phyloP scores from a whole-genome alignment of 805 yeast genomes.

The Myxozyma mucilagina region DNA sequence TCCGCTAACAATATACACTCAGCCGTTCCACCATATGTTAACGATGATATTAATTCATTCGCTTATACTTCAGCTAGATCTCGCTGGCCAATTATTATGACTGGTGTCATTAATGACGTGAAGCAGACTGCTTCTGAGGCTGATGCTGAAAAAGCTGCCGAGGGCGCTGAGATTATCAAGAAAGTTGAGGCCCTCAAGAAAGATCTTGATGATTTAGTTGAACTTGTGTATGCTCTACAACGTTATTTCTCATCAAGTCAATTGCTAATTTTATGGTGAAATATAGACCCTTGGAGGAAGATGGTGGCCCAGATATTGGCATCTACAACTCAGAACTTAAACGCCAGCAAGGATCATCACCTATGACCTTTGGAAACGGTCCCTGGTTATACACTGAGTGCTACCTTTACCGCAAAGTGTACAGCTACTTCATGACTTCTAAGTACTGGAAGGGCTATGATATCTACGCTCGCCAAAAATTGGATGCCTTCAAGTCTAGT shows the following conservation, averaged over 20 bases:
- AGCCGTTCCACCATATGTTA: constrained; percentile 49
- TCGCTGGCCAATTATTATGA: constrained; percentile 86
- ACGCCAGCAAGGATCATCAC: constrained; percentile 31
- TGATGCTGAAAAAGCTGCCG: constrained; percentile 45
- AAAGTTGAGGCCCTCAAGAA: constrained; percentile 41
- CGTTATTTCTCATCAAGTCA: background rate
- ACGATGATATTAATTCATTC: constrained; percentile 72
- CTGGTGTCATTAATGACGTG: constrained; percentile 67
- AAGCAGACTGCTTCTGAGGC: constrained; percentile 38
- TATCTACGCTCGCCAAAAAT: constrained; percentile 68
- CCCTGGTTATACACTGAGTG: constrained; percentile 93
- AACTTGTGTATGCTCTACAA: constrained; percentile 18
- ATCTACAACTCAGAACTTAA: constrained; percentile 61
- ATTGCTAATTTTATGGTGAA: background rate
- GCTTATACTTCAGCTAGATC: constrained; percentile 74
- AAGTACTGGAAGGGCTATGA: constrained; percentile 61
- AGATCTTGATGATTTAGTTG: constrained; percentile 44
- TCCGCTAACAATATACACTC: background rate
- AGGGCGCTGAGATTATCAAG: constrained; percentile 39
- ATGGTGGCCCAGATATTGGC: constrained; percentile 41
- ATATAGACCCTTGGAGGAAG: constrained; percentile 50
- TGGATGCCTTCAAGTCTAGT: constrained; percentile 72
- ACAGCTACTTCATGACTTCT: constrained; percentile 38
- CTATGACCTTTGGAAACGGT: constrained; percentile 71
- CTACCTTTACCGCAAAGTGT: constrained; percentile 64